Conservation (phyloP, 352 stramenopile genomes). For the Pythium insidiosum region DNA sequence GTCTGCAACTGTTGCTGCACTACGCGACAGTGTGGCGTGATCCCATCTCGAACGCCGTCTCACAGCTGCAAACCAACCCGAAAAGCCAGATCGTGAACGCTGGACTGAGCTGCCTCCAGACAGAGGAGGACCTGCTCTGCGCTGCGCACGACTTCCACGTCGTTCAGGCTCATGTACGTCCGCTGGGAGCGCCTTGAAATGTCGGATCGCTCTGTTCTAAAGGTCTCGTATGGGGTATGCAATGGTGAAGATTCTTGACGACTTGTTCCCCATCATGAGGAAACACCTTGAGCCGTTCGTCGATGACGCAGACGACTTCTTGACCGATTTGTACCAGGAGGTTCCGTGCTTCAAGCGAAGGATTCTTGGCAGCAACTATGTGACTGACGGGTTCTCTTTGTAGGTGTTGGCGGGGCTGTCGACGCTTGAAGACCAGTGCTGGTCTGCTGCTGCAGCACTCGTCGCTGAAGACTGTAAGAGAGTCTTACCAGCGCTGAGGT, state of each 20-base stretch:
- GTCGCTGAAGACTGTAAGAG: slow-evolving; percentile 83
- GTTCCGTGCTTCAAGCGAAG: no score
- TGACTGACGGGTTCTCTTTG: no score
- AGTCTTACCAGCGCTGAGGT: slow-evolving; percentile 75
- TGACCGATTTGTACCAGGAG: slow-evolving; percentile 28
- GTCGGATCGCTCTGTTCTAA: no score
- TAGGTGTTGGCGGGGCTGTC: slow-evolving; percentile 23
- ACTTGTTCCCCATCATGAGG: slow-evolving; percentile 31
- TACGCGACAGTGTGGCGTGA: slow-evolving; percentile 51
- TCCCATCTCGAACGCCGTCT: slow-evolving; percentile 34
- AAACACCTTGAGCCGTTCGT: slow-evolving; percentile 28
- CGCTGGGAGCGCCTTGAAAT: no score
- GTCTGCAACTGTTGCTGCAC: slow-evolving; percentile 55
- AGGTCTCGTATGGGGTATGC: no score
- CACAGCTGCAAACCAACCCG: slow-evolving; percentile 32
- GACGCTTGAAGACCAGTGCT: slow-evolving; percentile 49
- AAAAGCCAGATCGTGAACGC: no score
- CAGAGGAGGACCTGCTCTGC: slow-evolving; percentile 59
- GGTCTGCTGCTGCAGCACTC: slow-evolving; percentile 42
- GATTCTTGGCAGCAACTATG: no score
- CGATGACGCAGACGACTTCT: slow-evolving; percentile 36
- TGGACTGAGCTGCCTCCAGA: no score
- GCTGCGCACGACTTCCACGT: slow-evolving; percentile 70
- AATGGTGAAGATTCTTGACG: slow-evolving; percentile 37
- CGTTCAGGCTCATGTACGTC: slow-evolving; percentile 38